A percentile compares a stretch with the other conserved stretches of the same genome.
These are phyloP conservation scores for Scedosporium aurantiacum DNA, from an alignment of 2,329 filamentous ascomycete species.

Conservation along the genomic window DNA sequence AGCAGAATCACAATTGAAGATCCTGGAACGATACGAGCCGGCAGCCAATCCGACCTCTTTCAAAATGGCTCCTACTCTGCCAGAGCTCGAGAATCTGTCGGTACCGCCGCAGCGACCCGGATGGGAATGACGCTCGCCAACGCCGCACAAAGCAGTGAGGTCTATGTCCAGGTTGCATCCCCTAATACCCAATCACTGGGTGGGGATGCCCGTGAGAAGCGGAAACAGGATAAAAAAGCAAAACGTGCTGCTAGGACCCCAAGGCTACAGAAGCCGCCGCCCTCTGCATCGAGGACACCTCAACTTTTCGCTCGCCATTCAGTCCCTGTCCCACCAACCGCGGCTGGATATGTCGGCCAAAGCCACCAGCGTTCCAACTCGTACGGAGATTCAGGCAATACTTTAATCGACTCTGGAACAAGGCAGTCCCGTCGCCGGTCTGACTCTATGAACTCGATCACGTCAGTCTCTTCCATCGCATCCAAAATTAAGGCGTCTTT, in stretches of 20 bases:
- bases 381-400: background rate
- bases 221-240: background rate
- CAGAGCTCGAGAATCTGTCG: background rate
- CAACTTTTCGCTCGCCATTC: background rate
- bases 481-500: slow-evolving; percentile 1
- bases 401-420: background rate
- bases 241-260: background rate
- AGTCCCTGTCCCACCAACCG: background rate
- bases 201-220: background rate
- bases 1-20: background rate
- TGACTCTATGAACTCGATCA: background rate
- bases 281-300: slow-evolving; percentile 4
- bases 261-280: slow-evolving; percentile 1
- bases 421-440: background rate
- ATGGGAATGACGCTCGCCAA: background rate
- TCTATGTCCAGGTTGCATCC: background rate
- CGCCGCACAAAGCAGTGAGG: background rate
- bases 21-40: background rate
- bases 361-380: background rate
- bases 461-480: background rate
- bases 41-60: background rate
- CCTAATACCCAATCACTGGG: background rate
- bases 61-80: slow-evolving; percentile 1
- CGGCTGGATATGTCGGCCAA: background rate
- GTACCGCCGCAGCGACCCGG: background rate